Evolutionary conservation across 495 filamentous ascomycete genomes (phyloP).

Genomic region (Pyronema domesticum): DNA sequence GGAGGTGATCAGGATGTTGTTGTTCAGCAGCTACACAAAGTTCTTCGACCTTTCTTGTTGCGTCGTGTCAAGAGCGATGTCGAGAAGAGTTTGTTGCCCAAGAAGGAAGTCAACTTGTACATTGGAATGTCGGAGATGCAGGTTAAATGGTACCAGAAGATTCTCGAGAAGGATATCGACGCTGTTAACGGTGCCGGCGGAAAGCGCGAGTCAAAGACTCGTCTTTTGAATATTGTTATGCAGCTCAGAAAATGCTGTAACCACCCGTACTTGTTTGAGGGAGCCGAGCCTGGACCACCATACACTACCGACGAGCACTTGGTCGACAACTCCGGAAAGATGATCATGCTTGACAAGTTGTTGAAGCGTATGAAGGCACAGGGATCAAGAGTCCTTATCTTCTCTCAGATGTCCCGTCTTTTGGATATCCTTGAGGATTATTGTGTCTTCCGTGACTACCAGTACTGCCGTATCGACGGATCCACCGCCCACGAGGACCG

Average conservation of each 20-base stretch:
- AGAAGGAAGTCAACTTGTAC: constrained; percentile 94
- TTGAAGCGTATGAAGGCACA: constrained; percentile 64
- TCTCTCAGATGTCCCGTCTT: constrained; percentile 97
- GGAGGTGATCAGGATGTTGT: constrained; percentile 81
- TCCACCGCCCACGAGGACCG: constrained; percentile 95
- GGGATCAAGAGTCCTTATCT: constrained; percentile 87
- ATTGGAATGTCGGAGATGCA: constrained; percentile 99
- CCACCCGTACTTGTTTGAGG: constrained; percentile 96
- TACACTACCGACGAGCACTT: constrained; percentile 98
- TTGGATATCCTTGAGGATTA: constrained; percentile 97
- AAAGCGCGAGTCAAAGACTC: constrained; percentile 95
- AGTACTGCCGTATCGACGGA: constrained; percentile 96
- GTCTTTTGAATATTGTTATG: constrained; percentile 99
- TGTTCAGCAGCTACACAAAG: constrained; percentile 90
- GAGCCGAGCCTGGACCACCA: constrained; percentile 89
- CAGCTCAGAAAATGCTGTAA: constrained; percentile 98
- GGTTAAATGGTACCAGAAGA: constrained; percentile 97
- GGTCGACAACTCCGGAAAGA: constrained; percentile 85
- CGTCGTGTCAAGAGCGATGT: constrained; percentile 97
- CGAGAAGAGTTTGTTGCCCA: constrained; percentile 92
- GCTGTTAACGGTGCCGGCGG: constrained; percentile 94
- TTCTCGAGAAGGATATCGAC: constrained; percentile 97
- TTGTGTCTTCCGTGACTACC: constrained; percentile 81
- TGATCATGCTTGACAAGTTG: constrained; percentile 92
- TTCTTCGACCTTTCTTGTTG: constrained; percentile 82